Base-by-base conservation (phyloP, 116 monocot species). In the Posidonia oceanica region DNA sequence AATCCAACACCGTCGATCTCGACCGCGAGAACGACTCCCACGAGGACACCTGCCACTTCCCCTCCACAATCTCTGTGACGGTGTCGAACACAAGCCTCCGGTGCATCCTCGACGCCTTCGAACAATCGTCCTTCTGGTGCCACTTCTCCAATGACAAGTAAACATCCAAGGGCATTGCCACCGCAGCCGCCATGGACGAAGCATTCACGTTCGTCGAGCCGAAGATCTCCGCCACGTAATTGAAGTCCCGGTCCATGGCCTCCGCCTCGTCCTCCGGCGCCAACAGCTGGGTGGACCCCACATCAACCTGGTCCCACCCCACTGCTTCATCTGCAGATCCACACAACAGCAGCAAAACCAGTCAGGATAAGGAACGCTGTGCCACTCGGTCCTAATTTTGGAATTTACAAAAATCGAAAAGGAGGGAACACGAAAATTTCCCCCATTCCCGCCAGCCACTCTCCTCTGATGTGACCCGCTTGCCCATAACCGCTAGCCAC, bases 51-150 rank as follows among this genome's bases (percentile, higher is more conserved):
- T 68, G 68, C 14, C 71, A 57, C 62, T 75, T 77, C 38, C 75
- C 66, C 20, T 80, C 84, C 18, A 88, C 23, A 44, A 86, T 85
- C 73, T 90, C 93, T 8, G 36, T 64, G 7, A 86, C 88, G 10
- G 83, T 73, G 71, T 90, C 90, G 83, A 84, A 90, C 12, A 98
- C n/a, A 14, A 93, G 78, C 37, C 74, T 67, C 40, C 84, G 85
- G 67, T 87, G 89, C 61, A 83, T 74, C 13, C 59, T 52, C n/a
- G 73, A 74, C 39, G 67, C 41, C 13, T 60, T 48, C 15, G 67
- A 74, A 3, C 5, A 17, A 37, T 40, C 54, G 0, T 63, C 5
- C 55, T 56, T 51, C 48, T 40, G 73, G 63, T 70, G 77, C 4
- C 71, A 69, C 80, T 76, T 82, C 83, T 85, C 80, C 17, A 82